Conservation (phyloP, 148 eudicot species). For the Fallopia convolvulus region DNA sequence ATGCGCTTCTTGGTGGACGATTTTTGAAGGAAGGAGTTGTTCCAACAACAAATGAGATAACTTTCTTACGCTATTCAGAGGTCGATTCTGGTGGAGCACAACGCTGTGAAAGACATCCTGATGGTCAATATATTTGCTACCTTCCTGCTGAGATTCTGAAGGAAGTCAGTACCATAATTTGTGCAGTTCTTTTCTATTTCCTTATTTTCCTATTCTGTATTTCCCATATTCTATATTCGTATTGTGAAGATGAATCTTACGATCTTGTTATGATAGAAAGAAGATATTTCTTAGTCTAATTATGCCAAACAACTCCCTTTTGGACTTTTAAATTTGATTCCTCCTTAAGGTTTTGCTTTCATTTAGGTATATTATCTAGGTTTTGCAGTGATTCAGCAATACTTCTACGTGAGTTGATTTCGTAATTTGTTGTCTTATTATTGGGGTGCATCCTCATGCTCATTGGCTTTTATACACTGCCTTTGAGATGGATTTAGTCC, state of each 20-base stretch:
- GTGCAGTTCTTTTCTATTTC: neutral
- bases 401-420: neutral
- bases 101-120: conserved; percentile 77
- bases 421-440: neutral
- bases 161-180: conserved; percentile 41
- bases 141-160: conserved; percentile 76
- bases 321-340: neutral
- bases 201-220: neutral
- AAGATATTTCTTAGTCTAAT: neutral
- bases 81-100: conserved; percentile 44
- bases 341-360: neutral
- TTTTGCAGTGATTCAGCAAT: neutral
- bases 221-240: neutral
- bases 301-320: neutral
- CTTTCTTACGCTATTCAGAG: conserved; percentile 78
- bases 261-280: neutral
- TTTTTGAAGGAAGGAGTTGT: conserved; percentile 87
- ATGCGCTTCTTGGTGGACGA: conserved; percentile 83
- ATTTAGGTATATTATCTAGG: neutral
- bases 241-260: neutral
- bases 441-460: no score
- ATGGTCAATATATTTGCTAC: conserved; percentile 81
- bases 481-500: no score
- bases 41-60: conserved; percentile 96
- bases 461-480: no score